These are phyloP conservation scores for Neltuma alba DNA, from an alignment of 306 rosid genomes.

Conservation along the genomic window DNA sequence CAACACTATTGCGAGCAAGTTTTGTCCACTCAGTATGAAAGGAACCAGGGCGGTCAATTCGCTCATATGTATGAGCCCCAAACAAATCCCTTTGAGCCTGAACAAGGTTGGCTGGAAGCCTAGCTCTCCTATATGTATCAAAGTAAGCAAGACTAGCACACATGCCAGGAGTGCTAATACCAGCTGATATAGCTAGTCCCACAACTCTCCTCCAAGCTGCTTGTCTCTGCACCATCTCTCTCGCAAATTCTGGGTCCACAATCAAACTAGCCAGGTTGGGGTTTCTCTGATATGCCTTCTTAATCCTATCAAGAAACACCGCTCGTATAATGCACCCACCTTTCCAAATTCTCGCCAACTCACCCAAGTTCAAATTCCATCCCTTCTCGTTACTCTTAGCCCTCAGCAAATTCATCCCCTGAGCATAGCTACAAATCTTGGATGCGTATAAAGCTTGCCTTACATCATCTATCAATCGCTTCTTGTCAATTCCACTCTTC, in stretches of 20 bases:
- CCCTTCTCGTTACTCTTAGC: conserved; percentile 86
- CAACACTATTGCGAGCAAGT: conserved; percentile 69
- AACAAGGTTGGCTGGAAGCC: conserved; percentile 95
- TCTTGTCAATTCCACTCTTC: conserved; percentile 69
- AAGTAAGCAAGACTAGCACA: conserved; percentile 94
- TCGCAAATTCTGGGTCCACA: conserved; percentile 88
- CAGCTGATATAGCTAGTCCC: conserved; percentile 78
- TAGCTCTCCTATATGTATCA: conserved; percentile 80
- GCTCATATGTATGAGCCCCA: conserved; percentile 94
- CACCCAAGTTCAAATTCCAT: conserved; percentile 89
- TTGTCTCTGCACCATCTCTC: conserved; percentile 96
- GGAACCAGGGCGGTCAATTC: conserved; percentile 81
- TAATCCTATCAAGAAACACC: conserved; percentile 89
- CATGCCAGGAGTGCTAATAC: conserved; percentile 96
- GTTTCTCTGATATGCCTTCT: conserved; percentile 90
- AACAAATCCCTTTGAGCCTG: conserved; percentile 97
- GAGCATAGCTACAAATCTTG: conserved; percentile 94
- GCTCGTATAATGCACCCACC: conserved; percentile 97
- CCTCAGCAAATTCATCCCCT: conserved; percentile 93
- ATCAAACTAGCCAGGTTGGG: conserved; percentile 79
- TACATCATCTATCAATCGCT: conserved; percentile 84
- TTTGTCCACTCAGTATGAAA: conserved; percentile 95
- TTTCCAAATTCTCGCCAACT: conserved; percentile 94
- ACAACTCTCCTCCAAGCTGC: conserved; percentile 95
- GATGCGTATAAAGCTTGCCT: conserved; percentile 95